Conservation (phyloP, 2,329 filamentous ascomycete genomes). For the Penicillium verrucosum region DNA sequence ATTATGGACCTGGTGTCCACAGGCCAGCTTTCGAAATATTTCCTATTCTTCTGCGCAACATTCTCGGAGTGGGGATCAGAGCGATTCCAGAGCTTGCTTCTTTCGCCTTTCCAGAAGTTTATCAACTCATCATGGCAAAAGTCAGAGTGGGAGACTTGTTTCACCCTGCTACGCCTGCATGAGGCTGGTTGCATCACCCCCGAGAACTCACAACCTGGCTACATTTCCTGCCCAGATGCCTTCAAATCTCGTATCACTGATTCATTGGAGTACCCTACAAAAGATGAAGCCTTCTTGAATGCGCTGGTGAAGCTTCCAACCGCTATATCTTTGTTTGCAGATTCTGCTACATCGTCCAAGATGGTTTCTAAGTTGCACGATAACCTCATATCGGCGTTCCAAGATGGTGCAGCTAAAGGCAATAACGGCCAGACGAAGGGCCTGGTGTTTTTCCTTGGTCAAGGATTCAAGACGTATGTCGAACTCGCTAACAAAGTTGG, state of each 20-base stretch:
- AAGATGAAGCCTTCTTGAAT: conserved; percentile 65
- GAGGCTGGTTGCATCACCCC: conserved; percentile 51
- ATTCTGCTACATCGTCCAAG: conserved; percentile 64
- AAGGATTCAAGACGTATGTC: conserved; percentile 71
- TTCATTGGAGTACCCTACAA: conserved; percentile 58
- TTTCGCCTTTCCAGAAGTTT: conserved; percentile 82
- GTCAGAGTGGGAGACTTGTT: conserved; percentile 66
- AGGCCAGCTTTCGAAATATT: conserved; percentile 66
- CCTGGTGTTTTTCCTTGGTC: conserved; percentile 63
- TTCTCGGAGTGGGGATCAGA: conserved; percentile 70
- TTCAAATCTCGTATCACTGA: conserved; percentile 72
- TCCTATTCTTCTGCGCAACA: conserved; percentile 80
- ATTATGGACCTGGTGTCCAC: conserved; percentile 64
- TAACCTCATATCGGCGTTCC: conserved; percentile 64
- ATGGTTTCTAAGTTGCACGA: conserved; percentile 64
- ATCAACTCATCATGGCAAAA: conserved; percentile 68
- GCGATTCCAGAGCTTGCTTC: conserved; percentile 74
- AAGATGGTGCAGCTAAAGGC: conserved; percentile 60
- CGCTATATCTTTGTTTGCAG: conserved; percentile 54
- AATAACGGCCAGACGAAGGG: conserved; percentile 43
- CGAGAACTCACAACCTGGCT: conserved; percentile 40
- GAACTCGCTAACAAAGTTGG: conserved; percentile 61
- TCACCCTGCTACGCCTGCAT: conserved; percentile 62
- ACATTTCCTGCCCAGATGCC: conserved; percentile 39
- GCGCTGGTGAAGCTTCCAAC: conserved; percentile 63